Evolutionary conservation across 2,329 filamentous ascomycete genomes (phyloP).

Genomic region (Dothistroma septosporum): DNA sequence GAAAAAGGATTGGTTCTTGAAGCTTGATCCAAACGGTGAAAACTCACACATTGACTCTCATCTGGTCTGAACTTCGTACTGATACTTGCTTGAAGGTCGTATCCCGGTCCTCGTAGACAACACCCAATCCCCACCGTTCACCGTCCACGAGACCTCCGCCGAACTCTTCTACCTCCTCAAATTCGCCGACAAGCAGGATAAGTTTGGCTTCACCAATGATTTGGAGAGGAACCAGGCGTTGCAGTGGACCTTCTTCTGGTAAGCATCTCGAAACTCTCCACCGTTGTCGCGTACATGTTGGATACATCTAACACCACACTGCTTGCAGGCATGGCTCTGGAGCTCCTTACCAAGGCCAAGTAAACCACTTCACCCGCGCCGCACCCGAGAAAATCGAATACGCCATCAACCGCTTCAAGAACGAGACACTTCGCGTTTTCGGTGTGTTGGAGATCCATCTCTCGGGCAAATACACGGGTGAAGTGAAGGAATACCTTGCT

Average conservation of each 20-base stretch:
- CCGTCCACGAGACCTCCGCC: conserved; percentile 52
- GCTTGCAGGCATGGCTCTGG: conserved; percentile 43
- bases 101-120: conserved; percentile 53
- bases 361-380: conserved; percentile 45
- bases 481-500: conserved; percentile 50
- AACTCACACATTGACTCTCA: conserved; percentile 3
- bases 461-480: conserved; percentile 49
- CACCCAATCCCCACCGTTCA: conserved; percentile 46
- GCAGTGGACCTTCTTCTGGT: conserved; percentile 57
- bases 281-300: too few relatives aligned
- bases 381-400: conserved; percentile 48
- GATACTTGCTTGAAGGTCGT: conserved; percentile 29
- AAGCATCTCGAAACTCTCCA: too few relatives aligned
- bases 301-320: too few relatives aligned
- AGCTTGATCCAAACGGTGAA: conserved; percentile 38
- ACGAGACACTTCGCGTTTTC: conserved; percentile 51
- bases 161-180: conserved; percentile 53
- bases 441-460: conserved; percentile 55
- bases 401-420: conserved; percentile 50
- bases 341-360: conserved; percentile 43
- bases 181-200: conserved; percentile 46
- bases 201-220: conserved; percentile 51
- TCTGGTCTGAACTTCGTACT: conserved; percentile 10
- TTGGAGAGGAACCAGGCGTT: conserved; percentile 47
- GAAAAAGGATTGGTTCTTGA: conserved; percentile 54